Evolutionary conservation across 768 basidiomycete genomes (phyloP).

Genomic region (Leucocoprinus birnbaumii): DNA sequence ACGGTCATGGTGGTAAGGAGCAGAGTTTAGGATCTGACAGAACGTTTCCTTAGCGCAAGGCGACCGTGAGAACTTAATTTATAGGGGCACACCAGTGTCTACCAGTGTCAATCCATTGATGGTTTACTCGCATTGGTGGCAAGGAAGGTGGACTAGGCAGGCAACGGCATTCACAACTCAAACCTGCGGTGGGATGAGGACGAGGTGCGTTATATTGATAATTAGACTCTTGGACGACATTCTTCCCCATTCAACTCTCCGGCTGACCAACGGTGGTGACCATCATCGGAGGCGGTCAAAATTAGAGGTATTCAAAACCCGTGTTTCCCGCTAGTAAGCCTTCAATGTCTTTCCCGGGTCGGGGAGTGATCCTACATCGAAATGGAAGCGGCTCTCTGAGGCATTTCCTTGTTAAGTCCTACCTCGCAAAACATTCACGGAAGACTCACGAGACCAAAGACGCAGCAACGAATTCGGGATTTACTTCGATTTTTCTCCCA

Average conservation of each 20-base stretch:
- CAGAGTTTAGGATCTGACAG: slow-evolving; percentile 1
- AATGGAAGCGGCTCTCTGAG: not conserved
- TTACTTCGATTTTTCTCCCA: not conserved
- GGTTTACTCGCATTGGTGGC: too few species aligned
- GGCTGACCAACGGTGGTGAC: too few species aligned
- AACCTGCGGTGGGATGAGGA: too few species aligned
- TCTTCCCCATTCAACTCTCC: too few species aligned
- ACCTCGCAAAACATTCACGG: not conserved
- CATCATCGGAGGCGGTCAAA: too few species aligned
- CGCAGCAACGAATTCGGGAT: not conserved
- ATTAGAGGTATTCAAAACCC: not conserved
- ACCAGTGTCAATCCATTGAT: too few species aligned
- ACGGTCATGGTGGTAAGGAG: slow-evolving; percentile 9
- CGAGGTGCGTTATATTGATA: too few species aligned
- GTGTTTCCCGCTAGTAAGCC: not conserved
- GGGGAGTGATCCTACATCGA: not conserved
- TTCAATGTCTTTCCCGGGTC: not conserved
- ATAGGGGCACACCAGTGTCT: too few species aligned
- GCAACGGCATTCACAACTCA: too few species aligned
- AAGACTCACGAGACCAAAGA: slow-evolving; percentile 5
- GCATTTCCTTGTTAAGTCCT: not conserved
- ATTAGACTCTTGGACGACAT: too few species aligned
- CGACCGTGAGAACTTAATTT: not conserved
- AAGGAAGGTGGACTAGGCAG: too few species aligned
- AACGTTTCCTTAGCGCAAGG: not conserved